Evolutionary conservation across 2,329 filamentous ascomycete genomes (phyloP).

Genomic region (Talaromyces piceae): DNA sequence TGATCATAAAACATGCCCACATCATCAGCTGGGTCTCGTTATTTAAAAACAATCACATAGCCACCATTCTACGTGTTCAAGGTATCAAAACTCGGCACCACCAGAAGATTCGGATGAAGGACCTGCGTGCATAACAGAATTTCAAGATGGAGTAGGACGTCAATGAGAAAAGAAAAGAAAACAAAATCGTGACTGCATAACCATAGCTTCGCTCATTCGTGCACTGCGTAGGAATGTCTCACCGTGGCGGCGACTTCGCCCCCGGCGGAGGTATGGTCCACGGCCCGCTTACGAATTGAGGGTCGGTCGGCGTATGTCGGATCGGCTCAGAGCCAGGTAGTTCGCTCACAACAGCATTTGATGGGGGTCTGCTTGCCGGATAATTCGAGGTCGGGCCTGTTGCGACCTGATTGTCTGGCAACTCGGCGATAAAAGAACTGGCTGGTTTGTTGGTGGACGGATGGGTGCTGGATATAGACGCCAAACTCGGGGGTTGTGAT

Average conservation of each 20-base stretch:
- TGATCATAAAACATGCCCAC: background rate
- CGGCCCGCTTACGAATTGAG: conserved; percentile 25
- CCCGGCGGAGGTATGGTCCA: conserved; percentile 17
- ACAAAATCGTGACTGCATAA: background rate
- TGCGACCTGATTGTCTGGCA: conserved; percentile 4
- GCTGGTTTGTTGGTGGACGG: background rate
- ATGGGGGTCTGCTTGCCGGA: background rate
- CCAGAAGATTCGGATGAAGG: background rate
- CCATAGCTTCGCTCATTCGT: background rate
- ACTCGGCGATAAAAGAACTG: conserved; percentile 7
- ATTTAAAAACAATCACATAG: no score
- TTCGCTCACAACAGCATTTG: background rate
- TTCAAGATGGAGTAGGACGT: background rate
- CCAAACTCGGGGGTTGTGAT: background rate
- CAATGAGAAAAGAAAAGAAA: background rate
- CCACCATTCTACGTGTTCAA: no score
- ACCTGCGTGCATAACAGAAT: background rate
- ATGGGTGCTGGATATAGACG: conserved; percentile 1
- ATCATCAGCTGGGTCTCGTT: no score
- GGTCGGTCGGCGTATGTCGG: conserved; percentile 14
- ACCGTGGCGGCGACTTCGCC: conserved; percentile 2
- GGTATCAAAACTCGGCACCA: no score
- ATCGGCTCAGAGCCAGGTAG: conserved; percentile 4
- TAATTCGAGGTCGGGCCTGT: background rate
- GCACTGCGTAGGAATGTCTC: background rate